Evolutionary conservation across 2,329 filamentous ascomycete genomes (phyloP).

Genomic region (Whalleya microplaca): DNA sequence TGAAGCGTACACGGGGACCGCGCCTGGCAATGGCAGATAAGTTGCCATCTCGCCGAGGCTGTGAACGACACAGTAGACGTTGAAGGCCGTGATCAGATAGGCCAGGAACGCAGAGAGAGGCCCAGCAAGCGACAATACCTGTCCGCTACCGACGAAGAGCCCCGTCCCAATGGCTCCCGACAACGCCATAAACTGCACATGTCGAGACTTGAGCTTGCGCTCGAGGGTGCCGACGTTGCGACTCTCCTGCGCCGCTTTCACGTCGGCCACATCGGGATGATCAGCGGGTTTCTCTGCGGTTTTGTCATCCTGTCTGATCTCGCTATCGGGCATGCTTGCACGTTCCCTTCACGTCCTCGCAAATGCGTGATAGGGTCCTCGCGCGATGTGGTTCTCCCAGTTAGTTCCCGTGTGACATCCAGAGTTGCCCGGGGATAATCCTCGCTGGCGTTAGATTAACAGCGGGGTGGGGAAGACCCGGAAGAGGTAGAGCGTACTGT

Average conservation of each 20-base stretch:
- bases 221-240: constrained; percentile 42
- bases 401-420: background rate
- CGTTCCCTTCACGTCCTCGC: background rate
- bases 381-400: background rate
- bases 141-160: constrained; percentile 49
- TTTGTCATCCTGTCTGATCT: constrained; percentile 17
- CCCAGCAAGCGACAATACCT: constrained; percentile 47
- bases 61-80: constrained; percentile 52
- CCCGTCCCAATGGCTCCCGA: constrained; percentile 49
- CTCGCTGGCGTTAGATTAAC: background rate
- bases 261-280: constrained; percentile 20
- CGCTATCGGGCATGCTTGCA: constrained; percentile 30
- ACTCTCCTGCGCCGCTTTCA: constrained; percentile 33
- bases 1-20: constrained; percentile 52
- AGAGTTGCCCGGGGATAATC: background rate
- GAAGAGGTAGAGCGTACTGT: too few species aligned
- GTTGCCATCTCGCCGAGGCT: constrained; percentile 63
- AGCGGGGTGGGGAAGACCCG: too few species aligned
- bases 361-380: background rate
- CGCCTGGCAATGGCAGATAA: constrained; percentile 62
- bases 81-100: constrained; percentile 49
- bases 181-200: constrained; percentile 48
- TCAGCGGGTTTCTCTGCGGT: constrained; percentile 15
- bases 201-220: constrained; percentile 44
- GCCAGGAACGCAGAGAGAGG: constrained; percentile 47